Conservation (phyloP, 257 asterid genomes). For the Rehmannia glutinosa region DNA sequence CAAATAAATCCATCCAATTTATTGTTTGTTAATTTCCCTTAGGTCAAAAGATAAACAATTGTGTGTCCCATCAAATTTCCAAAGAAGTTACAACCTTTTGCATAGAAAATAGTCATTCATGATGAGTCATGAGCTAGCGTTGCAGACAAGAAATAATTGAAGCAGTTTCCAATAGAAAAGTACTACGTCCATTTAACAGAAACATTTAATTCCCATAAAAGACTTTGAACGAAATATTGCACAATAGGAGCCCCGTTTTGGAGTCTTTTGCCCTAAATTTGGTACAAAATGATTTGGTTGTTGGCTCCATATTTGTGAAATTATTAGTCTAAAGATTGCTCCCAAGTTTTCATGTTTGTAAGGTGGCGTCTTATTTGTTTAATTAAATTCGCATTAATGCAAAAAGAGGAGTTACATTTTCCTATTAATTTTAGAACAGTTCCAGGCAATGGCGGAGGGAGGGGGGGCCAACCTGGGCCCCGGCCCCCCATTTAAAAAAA, state of each 20-base stretch:
- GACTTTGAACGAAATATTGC: constrained; percentile 1
- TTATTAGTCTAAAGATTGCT: background rate
- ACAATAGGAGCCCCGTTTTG: background rate
- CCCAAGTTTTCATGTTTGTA: too few species aligned
- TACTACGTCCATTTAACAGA: background rate
- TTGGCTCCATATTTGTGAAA: background rate
- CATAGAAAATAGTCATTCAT: background rate
- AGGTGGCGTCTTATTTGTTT: too few species aligned
- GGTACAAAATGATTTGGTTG: background rate
- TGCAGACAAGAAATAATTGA: background rate
- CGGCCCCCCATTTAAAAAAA: too few species aligned
- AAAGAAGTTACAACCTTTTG: background rate
- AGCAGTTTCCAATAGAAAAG: constrained; percentile 3
- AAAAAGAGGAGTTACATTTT: too few species aligned
- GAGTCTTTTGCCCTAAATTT: background rate
- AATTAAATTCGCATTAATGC: too few species aligned
- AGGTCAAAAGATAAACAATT: background rate
- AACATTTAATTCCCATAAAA: constrained; percentile 7
- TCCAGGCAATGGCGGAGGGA: too few species aligned
- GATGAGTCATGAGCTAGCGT: constrained; percentile 13
- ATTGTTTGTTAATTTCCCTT: background rate
- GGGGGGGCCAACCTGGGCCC: too few species aligned
- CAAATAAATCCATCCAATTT: background rate
- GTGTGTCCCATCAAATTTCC: background rate
- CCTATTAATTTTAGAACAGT: too few species aligned